Evolutionary conservation across 768 basidiomycete genomes (phyloP), one percentile per base, ranked within the genome.

Genomic region (Auricularia sp.): DNA sequence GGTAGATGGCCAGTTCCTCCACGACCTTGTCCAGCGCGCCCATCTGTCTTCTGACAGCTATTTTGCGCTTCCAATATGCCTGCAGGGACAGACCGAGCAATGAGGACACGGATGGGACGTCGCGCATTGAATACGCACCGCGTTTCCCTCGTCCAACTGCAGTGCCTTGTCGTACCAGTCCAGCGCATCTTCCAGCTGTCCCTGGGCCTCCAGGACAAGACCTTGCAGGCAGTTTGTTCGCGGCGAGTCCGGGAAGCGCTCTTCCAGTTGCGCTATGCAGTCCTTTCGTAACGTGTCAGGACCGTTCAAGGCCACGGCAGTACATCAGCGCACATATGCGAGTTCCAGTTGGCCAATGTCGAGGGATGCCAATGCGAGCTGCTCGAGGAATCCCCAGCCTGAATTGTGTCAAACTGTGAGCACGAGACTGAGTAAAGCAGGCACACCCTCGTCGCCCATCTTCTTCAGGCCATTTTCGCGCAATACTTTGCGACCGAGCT

Each of bases 351-450:
- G 78, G 34, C 88, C 90, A 12, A 87, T 76, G 68, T 95, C 91
- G 61, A 93, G 77, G 3, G 93, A 81, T 3, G 93, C 90, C 61
- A 91, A 74, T 2, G 85, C 81, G 2, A 93, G 78, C 70, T 93
- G 91, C 70, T 96, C 94, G 7, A 91, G 74, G 66, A 90, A 86
- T 11, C 81, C 80, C 91, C 90, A 93, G 36, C 80, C 93, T 93
- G 69, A 54, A 29, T 33, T 23, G 5, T 47, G 21, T 23, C 44
- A 4, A 51, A 7, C 35, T 14, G 18, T 35, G 36, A 61, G 43
- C n/a, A 10, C 34, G 34, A 47, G 59, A 42, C 29, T 12, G 8
- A 8, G 16, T 7, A 36, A 21, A 44, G 35, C 39, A 66, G 76
- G 39, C 39, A 62, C 65, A 86, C 87, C 78, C 66, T 88, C 84